These are phyloP conservation scores for Albifimbria verrucaria DNA, from an alignment of 2,329 filamentous ascomycete genomes.

Conservation along the genomic window DNA sequence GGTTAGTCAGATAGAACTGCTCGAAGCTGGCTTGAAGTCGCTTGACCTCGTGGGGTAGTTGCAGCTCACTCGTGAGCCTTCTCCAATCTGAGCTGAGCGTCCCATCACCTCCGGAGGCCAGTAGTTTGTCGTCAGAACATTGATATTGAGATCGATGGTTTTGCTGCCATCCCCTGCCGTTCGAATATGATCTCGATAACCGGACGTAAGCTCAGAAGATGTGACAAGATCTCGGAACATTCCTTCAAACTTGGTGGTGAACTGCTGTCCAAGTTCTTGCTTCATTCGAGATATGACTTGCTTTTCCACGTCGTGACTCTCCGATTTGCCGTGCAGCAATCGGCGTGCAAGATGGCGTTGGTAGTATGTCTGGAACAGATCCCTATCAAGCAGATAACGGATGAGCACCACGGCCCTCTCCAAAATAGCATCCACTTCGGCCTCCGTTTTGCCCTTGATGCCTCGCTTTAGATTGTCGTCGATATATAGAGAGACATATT, in stretches of 20 bases:
- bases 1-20: slow-evolving; percentile 81
- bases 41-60: slow-evolving; percentile 74
- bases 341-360: slow-evolving; percentile 93
- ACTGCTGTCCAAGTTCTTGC: slow-evolving; percentile 89
- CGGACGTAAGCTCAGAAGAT: slow-evolving; percentile 75
- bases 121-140: slow-evolving; percentile 86
- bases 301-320: slow-evolving; percentile 89
- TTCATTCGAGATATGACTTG: slow-evolving; percentile 98
- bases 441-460: slow-evolving; percentile 87
- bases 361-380: slow-evolving; percentile 95
- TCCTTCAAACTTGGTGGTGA: slow-evolving; percentile 87
- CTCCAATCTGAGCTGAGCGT: slow-evolving; percentile 47
- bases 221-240: slow-evolving; percentile 98
- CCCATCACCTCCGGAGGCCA: slow-evolving; percentile 93
- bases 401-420: slow-evolving; percentile 88
- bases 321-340: slow-evolving; percentile 81
- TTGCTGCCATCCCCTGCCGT: slow-evolving; percentile 43
- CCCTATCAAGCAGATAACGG: slow-evolving; percentile 85
- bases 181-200: slow-evolving; percentile 68
- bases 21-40: slow-evolving; percentile 80
- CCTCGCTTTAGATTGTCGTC: slow-evolving; percentile 95
- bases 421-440: slow-evolving; percentile 76
- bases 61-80: slow-evolving; percentile 45
- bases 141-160: slow-evolving; percentile 75
- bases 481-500: slow-evolving; percentile 94